These are phyloP conservation scores for Friedmanniomyces simplex DNA, from an alignment of 495 filamentous ascomycete species.

Conservation along the genomic window DNA sequence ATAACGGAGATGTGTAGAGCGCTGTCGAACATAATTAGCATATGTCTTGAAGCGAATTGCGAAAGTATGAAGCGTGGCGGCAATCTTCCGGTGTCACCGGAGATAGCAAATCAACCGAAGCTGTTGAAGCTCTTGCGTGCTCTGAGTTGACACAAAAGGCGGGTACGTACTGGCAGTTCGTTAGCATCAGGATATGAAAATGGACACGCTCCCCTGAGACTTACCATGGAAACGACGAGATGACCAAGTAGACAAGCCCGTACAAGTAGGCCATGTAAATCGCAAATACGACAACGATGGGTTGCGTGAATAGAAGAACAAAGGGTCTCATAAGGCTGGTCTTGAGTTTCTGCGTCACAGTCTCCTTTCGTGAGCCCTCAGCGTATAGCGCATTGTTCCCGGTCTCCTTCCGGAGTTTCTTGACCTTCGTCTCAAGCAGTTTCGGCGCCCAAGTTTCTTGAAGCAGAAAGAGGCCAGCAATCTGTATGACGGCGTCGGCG, in stretches of 20 bases:
- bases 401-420: conserved; percentile 49
- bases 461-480: conserved; percentile 53
- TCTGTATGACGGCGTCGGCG: conserved; percentile 50
- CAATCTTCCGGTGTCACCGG: too few relatives aligned
- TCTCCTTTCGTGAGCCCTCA: conserved; percentile 43
- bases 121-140: too few relatives aligned
- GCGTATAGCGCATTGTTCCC: conserved; percentile 51
- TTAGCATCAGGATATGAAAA: too few relatives aligned
- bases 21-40: background rate
- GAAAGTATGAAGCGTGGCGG: too few relatives aligned
- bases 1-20: conserved; percentile 42
- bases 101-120: too few relatives aligned
- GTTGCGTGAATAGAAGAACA: conserved; percentile 35
- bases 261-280: conserved; percentile 54
- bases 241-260: conserved; percentile 56
- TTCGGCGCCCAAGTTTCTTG: conserved; percentile 58
- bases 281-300: conserved; percentile 39
- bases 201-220: too few relatives aligned
- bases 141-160: too few relatives aligned
- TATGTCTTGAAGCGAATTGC: too few relatives aligned
- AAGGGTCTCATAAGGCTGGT: conserved; percentile 32
- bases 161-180: too few relatives aligned
- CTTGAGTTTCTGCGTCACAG: conserved; percentile 20
- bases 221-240: conserved; percentile 46
- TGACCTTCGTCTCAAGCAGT: conserved; percentile 46